These are phyloP conservation scores for Skeletonema menzelii DNA, from an alignment of 108 stramenopile genomes.

Conservation along the genomic window DNA sequence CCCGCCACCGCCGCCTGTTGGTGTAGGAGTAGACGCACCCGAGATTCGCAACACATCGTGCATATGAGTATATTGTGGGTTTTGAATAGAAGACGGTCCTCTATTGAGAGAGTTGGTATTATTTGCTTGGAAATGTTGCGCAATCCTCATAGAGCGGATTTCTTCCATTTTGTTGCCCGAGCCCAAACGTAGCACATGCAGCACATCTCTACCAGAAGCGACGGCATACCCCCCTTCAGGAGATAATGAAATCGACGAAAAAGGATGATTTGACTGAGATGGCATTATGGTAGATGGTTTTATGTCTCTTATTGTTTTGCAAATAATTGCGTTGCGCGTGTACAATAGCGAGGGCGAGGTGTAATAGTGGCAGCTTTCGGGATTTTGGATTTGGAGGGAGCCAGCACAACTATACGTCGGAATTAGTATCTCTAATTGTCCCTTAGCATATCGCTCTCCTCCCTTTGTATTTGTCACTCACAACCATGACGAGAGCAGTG, in stretches of 20 bases:
- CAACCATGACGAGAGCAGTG: too few species aligned
- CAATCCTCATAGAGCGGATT: constrained; percentile 59
- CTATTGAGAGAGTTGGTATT: not conserved
- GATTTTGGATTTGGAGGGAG: too few species aligned
- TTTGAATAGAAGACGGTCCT: constrained; percentile 5
- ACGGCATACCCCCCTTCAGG: constrained; percentile 64
- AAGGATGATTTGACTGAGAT: constrained; percentile 21
- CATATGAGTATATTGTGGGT: constrained; percentile 36
- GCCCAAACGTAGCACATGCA: constrained; percentile 58
- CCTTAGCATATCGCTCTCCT: too few species aligned
- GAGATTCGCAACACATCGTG: constrained; percentile 32
- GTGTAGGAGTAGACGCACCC: constrained; percentile 19
- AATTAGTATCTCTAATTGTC: not conserved
- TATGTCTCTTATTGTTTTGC: too few species aligned
- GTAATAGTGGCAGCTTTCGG: too few species aligned
- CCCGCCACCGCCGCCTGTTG: constrained; percentile 37
- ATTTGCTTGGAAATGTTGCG: constrained; percentile 54
- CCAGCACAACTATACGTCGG: too few species aligned
- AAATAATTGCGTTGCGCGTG: too few species aligned
- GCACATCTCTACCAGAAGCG: constrained; percentile 64
- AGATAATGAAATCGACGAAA: constrained; percentile 66
- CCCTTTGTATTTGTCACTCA: too few species aligned
- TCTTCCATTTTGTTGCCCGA: constrained; percentile 32
- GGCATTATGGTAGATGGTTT: not conserved
- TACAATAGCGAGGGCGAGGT: too few species aligned